Base-by-base conservation (phyloP, 257 asterid species). In the Rauvolfia tetraphylla region DNA sequence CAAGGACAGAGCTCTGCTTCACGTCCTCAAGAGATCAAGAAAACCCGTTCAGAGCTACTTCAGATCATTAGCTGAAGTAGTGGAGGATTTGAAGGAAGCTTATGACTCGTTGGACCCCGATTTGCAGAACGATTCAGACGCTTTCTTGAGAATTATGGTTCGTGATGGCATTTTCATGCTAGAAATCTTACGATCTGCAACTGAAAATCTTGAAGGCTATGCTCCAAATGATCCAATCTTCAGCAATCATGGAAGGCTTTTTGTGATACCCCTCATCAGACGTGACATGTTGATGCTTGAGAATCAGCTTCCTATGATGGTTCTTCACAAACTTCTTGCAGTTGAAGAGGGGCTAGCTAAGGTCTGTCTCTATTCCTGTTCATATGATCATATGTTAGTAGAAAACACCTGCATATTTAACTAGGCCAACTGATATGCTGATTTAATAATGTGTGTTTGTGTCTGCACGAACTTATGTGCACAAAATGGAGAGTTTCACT, bases 1-100 rank as follows among this genome's bases (percentile, higher is more conserved):
- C 84, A 88, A 88, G 82, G 86, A 66, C 31, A 85, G 92, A 27
- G 90, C 90, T 53, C 78, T 86, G 56, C 79, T 76, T 4, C 92
- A 75, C 18, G 83, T 86, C 78, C 81, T 84, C 27, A 79, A 75
- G 73, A 42, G 90, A 58, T 79, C 90, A 4, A 76, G 75, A 3
- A 79, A 73, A 36, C 82, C 85, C 6, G 77, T 86, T 41, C 44
- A 73, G 4, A 48, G 39, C 79, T 80, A 81, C 53, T 48, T 81
- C 33, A 79, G 80, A 1, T 73, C 83, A 22, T 33, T 86, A 59
- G 23, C 36, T 4, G 78, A 82, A 9, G 74, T 80, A 7, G 83
- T 71, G 25, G 72, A 72, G 20, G 48, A 72, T 2, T 80, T 51
- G 0, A 53, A 49, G 48, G 65, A n/a, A 0, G 41, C 74, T 0